Evolutionary conservation across 768 basidiomycete species (phyloP), one percentile per base, ranked within the genome.

Genomic region (Cystofilobasidium bisporidii): DNA sequence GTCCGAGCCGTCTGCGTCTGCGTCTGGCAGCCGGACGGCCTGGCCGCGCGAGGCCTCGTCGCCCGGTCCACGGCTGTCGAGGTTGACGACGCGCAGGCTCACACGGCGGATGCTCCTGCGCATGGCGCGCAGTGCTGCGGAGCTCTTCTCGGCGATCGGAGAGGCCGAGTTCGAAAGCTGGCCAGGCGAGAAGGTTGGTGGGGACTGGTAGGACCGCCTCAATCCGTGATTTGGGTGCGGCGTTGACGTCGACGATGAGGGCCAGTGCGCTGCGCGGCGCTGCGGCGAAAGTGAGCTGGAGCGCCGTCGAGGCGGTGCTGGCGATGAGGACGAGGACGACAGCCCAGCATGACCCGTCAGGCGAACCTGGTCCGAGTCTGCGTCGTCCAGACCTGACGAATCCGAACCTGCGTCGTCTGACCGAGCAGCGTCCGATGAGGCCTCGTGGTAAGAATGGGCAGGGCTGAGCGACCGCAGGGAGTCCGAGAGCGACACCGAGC

Each of bases 51-150:
- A 18, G 11, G 20, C 28, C 22, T 17, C 26, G 18, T 64, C 41
- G 50, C 14, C 48, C 22, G 38, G 8, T 11, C 64, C 64, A n/a
- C 33, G 33, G 1, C 83, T 83, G 11, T 83, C 83, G 64, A 92
- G 76, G 73, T 89, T 90, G 53, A 89, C 89, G n/a, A 92, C 88
- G 20, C 90, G 85, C 68, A 86, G 74, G 14, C 87, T 88, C 59
- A 85, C 84, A 26, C 86, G 80, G 17, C 73, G 24, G 45, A 63
- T 48, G 45, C 47, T 63, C 47, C 32, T 47, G 45, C 61, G 15
- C 40, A 63, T 40, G 9, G 61, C 61, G 6, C 45, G 61, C 6
- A 63, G 47, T 0, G 61, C 43, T 12, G 61, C 43, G 14, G 61
- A 48, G 30, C 61, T 50, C 26, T 32, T 28, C 18, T 43, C 28